Evolutionary conservation across 2,329 filamentous ascomycete genomes (phyloP).

Genomic region (Aureobasidium melanogenum): DNA sequence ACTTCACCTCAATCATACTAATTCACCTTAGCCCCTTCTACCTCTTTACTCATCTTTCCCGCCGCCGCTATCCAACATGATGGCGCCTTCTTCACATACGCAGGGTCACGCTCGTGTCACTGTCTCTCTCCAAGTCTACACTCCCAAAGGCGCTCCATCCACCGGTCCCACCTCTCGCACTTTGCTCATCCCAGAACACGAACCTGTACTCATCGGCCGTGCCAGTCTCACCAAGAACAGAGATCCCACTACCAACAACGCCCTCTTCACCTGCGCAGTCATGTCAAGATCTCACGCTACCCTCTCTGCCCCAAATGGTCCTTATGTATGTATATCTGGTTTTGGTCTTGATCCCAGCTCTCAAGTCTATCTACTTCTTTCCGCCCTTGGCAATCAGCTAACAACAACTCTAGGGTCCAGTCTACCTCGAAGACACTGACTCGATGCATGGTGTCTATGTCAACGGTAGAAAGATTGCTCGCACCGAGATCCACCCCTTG

Average conservation of each 20-base stretch:
- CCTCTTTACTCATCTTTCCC: not conserved
- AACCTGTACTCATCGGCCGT: constrained; percentile 32
- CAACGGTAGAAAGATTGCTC: constrained; percentile 20
- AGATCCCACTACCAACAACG: constrained; percentile 20
- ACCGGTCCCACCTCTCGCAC: not conserved
- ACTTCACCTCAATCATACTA: not conserved
- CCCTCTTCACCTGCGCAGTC: constrained; percentile 28
- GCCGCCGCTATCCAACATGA: not conserved
- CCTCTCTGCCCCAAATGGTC: constrained; percentile 16
- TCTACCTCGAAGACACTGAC: constrained; percentile 24
- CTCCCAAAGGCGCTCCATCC: not conserved
- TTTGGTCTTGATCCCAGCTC: not conserved
- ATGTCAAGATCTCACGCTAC: constrained; percentile 28
- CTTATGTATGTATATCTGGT: not conserved
- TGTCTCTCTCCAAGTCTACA: not conserved
- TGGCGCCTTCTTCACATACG: not conserved
- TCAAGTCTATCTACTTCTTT: not conserved
- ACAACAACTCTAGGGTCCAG: constrained; percentile 2
- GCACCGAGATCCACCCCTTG: constrained; percentile 16
- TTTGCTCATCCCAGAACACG: not conserved
- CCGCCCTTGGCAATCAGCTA: not conserved
- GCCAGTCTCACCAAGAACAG: constrained; percentile 30
- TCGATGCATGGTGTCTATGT: constrained; percentile 28
- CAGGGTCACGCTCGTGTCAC: not conserved
- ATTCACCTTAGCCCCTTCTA: not conserved